phyloP scores from a whole-genome alignment of 768 basidiomycete genomes.

The Trichaptum fuscoviolaceum region DNA sequence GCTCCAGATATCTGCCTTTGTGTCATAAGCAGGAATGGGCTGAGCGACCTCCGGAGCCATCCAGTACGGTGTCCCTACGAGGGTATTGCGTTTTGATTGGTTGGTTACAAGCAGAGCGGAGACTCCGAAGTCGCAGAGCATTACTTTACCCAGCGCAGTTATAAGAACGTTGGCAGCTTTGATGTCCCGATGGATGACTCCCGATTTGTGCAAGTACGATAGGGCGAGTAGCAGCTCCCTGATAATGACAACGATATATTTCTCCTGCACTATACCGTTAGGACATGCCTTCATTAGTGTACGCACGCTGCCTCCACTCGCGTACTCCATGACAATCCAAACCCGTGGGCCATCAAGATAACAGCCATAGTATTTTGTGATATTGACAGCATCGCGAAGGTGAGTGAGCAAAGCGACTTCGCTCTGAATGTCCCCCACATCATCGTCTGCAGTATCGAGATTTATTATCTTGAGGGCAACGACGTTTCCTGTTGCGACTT shows the following conservation, averaged over 20 bases:
- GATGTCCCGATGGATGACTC: conserved; percentile 95
- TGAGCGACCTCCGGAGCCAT: conserved; percentile 99
- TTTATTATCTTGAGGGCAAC: conserved; percentile 99
- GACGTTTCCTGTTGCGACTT: conserved; percentile 78
- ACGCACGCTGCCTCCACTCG: conserved; percentile 90
- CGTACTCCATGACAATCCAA: conserved; percentile 99
- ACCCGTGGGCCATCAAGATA: conserved; percentile 92
- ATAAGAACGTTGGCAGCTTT: conserved; percentile 97
- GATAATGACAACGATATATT: conserved; percentile 80
- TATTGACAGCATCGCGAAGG: conserved; percentile 82
- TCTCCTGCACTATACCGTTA: conserved; percentile 78
- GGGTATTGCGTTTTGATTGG: conserved; percentile 89
- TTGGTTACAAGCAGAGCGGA: conserved; percentile 83
- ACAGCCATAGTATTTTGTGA: conserved; percentile 96
- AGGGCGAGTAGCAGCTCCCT: conserved; percentile 87
- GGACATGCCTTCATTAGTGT: conserved; percentile 87
- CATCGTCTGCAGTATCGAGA: conserved; percentile 94
- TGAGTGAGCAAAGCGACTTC: conserved; percentile 92
- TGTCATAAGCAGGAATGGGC: conserved; percentile 84
- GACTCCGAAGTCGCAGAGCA: conserved; percentile 98
- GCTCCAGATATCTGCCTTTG: conserved; percentile 98
- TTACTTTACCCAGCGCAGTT: conserved; percentile 81
- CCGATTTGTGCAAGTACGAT: conserved; percentile 86
- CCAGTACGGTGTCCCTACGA: conserved; percentile 98
- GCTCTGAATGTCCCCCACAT: conserved; percentile 93